Evolutionary conservation across 305 asterid genomes (phyloP).

Genomic region (Nicotiana rustica): DNA sequence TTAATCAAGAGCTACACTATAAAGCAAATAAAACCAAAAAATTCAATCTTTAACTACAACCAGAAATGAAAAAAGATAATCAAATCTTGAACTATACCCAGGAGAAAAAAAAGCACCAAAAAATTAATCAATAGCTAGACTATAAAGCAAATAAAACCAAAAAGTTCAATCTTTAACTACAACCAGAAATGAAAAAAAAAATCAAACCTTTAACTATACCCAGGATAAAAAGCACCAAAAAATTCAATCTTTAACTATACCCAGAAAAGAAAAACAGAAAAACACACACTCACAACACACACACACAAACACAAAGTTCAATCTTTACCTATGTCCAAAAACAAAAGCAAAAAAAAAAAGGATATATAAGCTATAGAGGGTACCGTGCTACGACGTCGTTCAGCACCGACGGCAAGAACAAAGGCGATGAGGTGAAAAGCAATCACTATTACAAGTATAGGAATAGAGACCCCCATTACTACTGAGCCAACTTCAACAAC

Average conservation of each 20-base stretch:
- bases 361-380: constrained; percentile 3
- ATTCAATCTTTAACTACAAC: not conserved
- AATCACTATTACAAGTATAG: constrained; percentile 62
- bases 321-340: not conserved
- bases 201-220: no score
- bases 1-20: not conserved
- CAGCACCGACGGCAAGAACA: constrained; percentile 94
- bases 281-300: not conserved
- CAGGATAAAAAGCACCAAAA: no score
- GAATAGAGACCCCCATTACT: constrained; percentile 76
- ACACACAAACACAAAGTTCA: not conserved
- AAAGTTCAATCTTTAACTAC: not conserved
- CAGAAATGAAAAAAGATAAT: not conserved
- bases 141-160: not conserved
- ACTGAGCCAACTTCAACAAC: not conserved
- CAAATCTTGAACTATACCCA: not conserved
- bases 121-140: not conserved
- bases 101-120: not conserved
- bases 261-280: not conserved
- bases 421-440: constrained; percentile 90
- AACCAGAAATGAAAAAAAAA: not conserved
- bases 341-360: constrained; percentile 3
- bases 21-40: not conserved
- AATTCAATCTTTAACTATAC: not conserved
- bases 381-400: constrained; percentile 97